These are phyloP conservation scores for Saccharomycopsis hybrid DNA, from an alignment of 1,139 yeast species.

Conservation along the genomic window DNA sequence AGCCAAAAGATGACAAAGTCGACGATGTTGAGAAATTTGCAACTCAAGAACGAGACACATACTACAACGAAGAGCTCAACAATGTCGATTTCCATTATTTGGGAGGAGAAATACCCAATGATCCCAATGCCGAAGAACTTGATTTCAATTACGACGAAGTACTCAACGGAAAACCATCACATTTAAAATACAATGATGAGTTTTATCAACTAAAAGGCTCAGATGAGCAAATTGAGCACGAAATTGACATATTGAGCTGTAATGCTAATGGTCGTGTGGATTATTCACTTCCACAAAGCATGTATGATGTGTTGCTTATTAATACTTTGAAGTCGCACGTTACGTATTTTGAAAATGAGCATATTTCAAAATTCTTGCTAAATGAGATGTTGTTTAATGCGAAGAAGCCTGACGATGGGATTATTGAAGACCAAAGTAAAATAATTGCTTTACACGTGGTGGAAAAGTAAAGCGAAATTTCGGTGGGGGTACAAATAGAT, in stretches of 20 bases:
- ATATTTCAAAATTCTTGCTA: conserved; percentile 74
- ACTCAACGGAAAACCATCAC: background rate
- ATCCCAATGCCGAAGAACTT: background rate
- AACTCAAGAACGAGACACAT: background rate
- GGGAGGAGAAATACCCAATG: background rate
- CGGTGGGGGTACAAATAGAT: too few relatives aligned
- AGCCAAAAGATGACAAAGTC: background rate
- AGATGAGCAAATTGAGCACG: background rate
- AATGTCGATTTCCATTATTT: background rate
- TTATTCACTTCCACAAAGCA: conserved; percentile 71
- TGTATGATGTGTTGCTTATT: conserved; percentile 70
- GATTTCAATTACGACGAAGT: background rate
- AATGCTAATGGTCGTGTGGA: conserved; percentile 77
- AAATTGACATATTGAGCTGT: conserved; percentile 25
- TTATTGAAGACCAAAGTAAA: conserved; percentile 4
- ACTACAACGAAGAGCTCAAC: background rate
- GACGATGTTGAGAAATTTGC: background rate
- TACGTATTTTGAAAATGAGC: conserved; percentile 80
- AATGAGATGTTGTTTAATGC: conserved; percentile 32
- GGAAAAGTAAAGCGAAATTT: too few relatives aligned
- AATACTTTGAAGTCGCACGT: conserved; percentile 84
- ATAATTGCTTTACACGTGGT: too few relatives aligned
- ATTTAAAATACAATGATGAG: conserved; percentile 3
- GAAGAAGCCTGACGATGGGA: background rate
- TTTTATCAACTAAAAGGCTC: background rate